Evolutionary conservation across 495 filamentous ascomycete genomes (phyloP), one percentile per base, ranked within the genome.

Genomic region (Diplogelasinospora grovesii): DNA sequence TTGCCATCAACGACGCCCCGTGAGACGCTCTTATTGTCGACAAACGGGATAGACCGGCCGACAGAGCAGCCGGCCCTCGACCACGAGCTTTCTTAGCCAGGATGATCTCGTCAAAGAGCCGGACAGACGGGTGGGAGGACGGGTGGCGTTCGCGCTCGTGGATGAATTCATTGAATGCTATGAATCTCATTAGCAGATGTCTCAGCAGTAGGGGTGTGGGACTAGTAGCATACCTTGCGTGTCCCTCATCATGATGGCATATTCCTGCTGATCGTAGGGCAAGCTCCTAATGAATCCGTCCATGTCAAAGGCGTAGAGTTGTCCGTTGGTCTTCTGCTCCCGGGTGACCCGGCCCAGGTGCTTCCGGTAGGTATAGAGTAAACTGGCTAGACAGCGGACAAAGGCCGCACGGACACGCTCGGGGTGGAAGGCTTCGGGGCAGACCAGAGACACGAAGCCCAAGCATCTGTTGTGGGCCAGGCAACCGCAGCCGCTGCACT

Each of bases 161-260:
- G 53, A 96, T 90, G 56, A 97, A 98, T 61, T 96, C 88, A 56
- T 94, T 95, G 63, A 98, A 96, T 11, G 74, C 89, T 90, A 34
- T 9, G 26, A 8, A 23, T 18, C n/a, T 35, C 8, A 29, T 52
- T 7, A 46, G 36, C 36, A 9, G 22, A 24, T 15, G 25, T 23
- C n/a, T 11, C 24, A 34, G 50, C 22, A 11, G 26, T 27, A 21
- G 31, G 9, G 30, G 10, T 36, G 23, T 33, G 13, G 19, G 39
- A n/a, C n/a, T n/a, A 25, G 20, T 2, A 16, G 27, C 72, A 57
- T 70, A 89, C 85, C 82, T 79, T 98, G 92, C 4, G 90, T 98
- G 48, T 98, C 85, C 56, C 85, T 84, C 57, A 98, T 73, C 71
- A 90, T 81, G 38, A 66, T 65, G 48, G 89, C 81, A 54, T 96